Evolutionary conservation across 345 rosid species (phyloP), one percentile per base, ranked within the genome.

Genomic region (Rhodamnia argentea): DNA sequence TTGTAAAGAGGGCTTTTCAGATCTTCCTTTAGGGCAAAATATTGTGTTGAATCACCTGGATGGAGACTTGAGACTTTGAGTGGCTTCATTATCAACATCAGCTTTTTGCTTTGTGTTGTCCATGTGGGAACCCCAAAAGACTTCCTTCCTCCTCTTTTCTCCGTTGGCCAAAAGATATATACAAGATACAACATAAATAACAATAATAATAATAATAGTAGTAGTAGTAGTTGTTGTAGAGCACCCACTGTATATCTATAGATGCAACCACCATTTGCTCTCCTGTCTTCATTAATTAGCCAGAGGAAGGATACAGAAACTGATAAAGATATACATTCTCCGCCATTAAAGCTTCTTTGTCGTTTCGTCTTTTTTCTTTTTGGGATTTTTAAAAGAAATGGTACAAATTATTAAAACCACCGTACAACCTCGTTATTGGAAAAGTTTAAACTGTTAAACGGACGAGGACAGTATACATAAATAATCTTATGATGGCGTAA

Each of bases 31-130:
- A 53, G 88, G 88, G 92, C 89, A 90, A 87, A 82, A 58, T 70
- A 70, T 70, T 70, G 26, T 2, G 87, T 90, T 90, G 93, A 92
- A 93, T 93, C 93, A 85, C 92, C 92, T 92, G 92, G 93, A 93
- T 89, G 42, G 85, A 52, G 94, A 92, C 95, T 84, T 5, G 42
- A 40, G 42, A n/a, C n/a, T n/a, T 40, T 88, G 62, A 89, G 92
- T 90, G 93, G 84, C 89, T 86, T 86, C 88, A 82, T 86, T 84
- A 83, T 88, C 92, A 62, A 59, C 88, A 83, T 89, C 90, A 86
- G 51, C 86, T 87, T 82, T 55, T 55, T 40, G 44, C 59, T 18
- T 40, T 52, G 24, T 27, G 56, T 54, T 83, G 52, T 83, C 8
- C 16, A 23, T 70, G 40, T 37, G 23, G 23, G 81, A 70, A 18